Percentiles rank a stretch among this genome's conserved stretches.
Conservation (phyloP, 768 basidiomycete species). For the Mycena epipterygia region DNA sequence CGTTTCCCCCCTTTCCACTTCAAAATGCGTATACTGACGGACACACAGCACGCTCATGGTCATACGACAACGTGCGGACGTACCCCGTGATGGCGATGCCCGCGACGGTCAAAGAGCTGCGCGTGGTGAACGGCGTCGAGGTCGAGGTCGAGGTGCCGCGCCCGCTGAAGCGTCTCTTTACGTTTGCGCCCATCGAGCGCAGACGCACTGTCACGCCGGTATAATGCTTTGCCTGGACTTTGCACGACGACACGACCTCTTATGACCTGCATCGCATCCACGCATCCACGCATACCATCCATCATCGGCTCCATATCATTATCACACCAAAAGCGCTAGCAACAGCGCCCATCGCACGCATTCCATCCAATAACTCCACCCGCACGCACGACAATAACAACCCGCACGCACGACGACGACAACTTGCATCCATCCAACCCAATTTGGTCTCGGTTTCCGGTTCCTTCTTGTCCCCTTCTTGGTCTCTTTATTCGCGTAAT, state of each 20-base stretch:
- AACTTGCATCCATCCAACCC: too few relatives aligned
- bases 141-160: constrained; percentile 67
- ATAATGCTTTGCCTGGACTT: too few relatives aligned
- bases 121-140: constrained; percentile 63
- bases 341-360: too few relatives aligned
- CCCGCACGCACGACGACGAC: too few relatives aligned
- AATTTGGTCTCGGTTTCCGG: neutral
- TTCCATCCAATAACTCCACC: too few relatives aligned
- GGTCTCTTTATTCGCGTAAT: neutral
- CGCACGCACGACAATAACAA: too few relatives aligned
- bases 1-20: constrained; percentile 40
- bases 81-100: constrained; percentile 74
- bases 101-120: constrained; percentile 66
- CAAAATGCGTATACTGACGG: neutral
- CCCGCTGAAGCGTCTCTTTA: constrained; percentile 72
- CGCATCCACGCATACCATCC: neutral
- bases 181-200: constrained; percentile 56
- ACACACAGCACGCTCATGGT: constrained; percentile 75
- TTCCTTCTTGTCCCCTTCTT: neutral
- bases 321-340: too few relatives aligned
- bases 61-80: constrained; percentile 79
- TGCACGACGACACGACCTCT: neutral
- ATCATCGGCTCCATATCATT: too few relatives aligned
- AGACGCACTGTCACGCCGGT: too few relatives aligned
- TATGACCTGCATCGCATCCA: too few relatives aligned